Percentiles rank a stretch among this genome's conserved stretches.
phyloP scores from a whole-genome alignment of 2,329 filamentous ascomycete species.

The Parasarocladium wereldwijsianum region DNA sequence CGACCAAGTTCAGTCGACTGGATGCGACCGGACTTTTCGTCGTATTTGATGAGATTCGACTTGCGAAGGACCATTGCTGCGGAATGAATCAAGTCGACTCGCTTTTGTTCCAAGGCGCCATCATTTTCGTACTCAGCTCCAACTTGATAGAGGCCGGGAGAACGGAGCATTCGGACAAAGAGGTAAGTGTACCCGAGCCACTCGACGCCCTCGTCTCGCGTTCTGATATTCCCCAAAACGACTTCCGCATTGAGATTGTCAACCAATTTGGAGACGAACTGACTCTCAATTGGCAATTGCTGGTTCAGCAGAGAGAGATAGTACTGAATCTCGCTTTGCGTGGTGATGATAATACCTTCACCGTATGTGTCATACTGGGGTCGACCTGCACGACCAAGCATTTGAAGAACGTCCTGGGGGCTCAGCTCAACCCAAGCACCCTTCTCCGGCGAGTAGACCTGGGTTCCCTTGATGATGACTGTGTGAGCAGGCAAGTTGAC shows the following conservation, averaged over 20 bases:
- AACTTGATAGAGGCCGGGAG: conserved; percentile 87
- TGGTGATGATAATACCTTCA: conserved; percentile 97
- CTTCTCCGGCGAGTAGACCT: conserved; percentile 96
- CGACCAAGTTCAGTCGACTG: conserved; percentile 89
- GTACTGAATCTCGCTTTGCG: conserved; percentile 88
- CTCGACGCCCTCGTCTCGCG: conserved; percentile 90
- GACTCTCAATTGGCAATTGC: conserved; percentile 93
- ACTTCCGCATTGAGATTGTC: conserved; percentile 96
- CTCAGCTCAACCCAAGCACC: conserved; percentile 97
- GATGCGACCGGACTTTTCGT: conserved; percentile 78
- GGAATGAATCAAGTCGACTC: conserved; percentile 93
- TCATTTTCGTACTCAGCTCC: conserved; percentile 93
- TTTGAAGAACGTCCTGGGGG: conserved; percentile 93
- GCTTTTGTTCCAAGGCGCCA: conserved; percentile 81
- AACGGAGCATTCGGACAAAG: conserved; percentile 93
- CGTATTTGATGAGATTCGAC: conserved; percentile 83
- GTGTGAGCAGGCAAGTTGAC: conserved; percentile 96
- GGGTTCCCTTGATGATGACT: conserved; percentile 97
- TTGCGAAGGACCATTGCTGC: conserved; percentile 78
- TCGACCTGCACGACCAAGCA: conserved; percentile 92
- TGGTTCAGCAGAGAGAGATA: conserved; percentile 94
- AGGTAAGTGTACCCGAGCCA: conserved; percentile 98
- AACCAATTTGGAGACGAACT: conserved; percentile 81
- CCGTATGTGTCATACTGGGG: conserved; percentile 97
- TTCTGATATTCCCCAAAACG: conserved; percentile 84